Conservation (phyloP, 2,329 filamentous ascomycete species). For the Xylariaceae sp. region DNA sequence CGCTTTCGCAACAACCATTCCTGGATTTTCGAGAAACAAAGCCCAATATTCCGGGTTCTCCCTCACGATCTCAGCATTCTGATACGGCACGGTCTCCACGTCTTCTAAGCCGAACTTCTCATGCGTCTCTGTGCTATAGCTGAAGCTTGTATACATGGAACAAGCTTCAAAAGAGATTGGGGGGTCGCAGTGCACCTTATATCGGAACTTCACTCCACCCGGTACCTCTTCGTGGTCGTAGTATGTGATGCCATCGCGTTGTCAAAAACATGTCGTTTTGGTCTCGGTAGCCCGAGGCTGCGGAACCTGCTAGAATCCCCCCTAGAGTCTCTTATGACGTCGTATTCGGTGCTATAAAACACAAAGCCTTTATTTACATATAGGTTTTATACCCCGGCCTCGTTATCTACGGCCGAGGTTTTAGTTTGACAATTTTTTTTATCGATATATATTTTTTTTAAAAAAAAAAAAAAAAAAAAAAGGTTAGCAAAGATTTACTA, state of each 20-base stretch:
- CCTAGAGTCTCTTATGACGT: neutral
- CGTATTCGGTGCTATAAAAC: too few relatives aligned
- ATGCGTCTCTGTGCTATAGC: constrained; percentile 21
- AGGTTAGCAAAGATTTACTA: neutral
- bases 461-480: neutral
- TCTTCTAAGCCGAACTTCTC: constrained; percentile 22
- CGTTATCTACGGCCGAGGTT: too few relatives aligned
- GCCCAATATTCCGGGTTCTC: constrained; percentile 23
- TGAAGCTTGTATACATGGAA: constrained; percentile 21
- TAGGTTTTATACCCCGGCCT: too few relatives aligned
- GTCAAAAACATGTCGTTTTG: constrained; percentile 32
- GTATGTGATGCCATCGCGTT: constrained; percentile 22
- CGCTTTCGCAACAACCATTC: constrained; percentile 18
- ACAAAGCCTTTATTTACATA: too few relatives aligned
- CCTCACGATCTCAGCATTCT: constrained; percentile 19
- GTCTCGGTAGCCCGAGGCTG: constrained; percentile 25
- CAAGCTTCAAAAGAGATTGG: constrained; percentile 18
- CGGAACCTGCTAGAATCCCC: constrained; percentile 16
- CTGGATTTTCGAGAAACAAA: constrained; percentile 21
- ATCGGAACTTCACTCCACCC: constrained; percentile 20
- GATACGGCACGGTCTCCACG: constrained; percentile 19
- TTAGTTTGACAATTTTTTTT: neutral
- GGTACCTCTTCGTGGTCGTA: constrained; percentile 17
- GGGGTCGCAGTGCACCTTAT: constrained; percentile 6
- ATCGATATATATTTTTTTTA: neutral